These are phyloP conservation scores for Maudiozyma bulderi DNA, from an alignment of 805 yeast species.

Conservation along the genomic window DNA sequence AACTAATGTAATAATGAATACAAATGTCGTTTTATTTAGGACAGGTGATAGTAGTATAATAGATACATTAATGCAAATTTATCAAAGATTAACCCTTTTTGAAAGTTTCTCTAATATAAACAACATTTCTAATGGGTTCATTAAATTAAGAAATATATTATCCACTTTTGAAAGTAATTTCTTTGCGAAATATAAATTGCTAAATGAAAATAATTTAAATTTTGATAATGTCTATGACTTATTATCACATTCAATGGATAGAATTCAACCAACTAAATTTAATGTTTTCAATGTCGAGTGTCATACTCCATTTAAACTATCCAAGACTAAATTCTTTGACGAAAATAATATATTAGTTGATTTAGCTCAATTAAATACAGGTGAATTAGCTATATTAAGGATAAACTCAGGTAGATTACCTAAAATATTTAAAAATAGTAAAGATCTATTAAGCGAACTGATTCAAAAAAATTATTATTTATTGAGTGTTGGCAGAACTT, in stretches of 20 bases:
- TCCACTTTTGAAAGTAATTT: conserved; percentile 4
- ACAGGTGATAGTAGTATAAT: conserved; percentile 1
- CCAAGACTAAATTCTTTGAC: conserved; percentile 11
- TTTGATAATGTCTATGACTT: conserved; percentile 20
- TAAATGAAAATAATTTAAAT: conserved; percentile 9
- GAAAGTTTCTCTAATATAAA: background rate
- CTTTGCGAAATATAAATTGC: conserved; percentile 5
- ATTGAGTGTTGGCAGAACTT: conserved; percentile 18
- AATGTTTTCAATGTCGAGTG: conserved; percentile 9
- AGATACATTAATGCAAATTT: background rate
- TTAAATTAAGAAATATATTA: conserved; percentile 1
- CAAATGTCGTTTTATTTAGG: conserved; percentile 1
- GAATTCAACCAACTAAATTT: conserved; percentile 14
- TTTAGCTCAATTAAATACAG: conserved; percentile 17
- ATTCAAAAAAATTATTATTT: conserved; percentile 6
- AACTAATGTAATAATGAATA: background rate
- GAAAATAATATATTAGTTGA: conserved; percentile 16
- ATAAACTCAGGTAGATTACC: conserved; percentile 16
- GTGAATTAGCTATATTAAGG: conserved; percentile 21
- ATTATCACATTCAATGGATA: conserved; percentile 12
- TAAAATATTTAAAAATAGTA: conserved; percentile 1
- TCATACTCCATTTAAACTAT: conserved; percentile 17
- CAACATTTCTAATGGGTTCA: background rate
- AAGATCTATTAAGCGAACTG: conserved; percentile 9
- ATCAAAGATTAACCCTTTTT: background rate